Base-by-base conservation (phyloP, 345 rosid species). In the Lumnitzera littorea region DNA sequence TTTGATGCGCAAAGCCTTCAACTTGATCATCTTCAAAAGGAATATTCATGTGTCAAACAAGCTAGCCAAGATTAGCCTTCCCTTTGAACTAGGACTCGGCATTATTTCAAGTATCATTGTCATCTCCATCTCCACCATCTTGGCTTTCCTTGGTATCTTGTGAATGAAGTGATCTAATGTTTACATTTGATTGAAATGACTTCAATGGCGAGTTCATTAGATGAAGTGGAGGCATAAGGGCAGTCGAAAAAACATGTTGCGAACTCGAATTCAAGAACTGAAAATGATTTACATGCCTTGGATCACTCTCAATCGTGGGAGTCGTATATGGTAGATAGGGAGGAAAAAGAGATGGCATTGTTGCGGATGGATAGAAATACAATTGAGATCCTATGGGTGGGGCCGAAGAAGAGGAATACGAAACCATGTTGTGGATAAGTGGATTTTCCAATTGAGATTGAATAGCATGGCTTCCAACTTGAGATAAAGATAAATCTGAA, bases 401-500 rank as follows among this genome's bases (percentile, higher is more conserved):
- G 60, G 75, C 61, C 27, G 74, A 12, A 11, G 75, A 70, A 62
- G 80, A 73, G 8, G 75, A 65, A 36, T 61, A 52, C 13, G 72
- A 31, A 11, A 54, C 47, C 54, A 54, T 56, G 59, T 31, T 68
- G 24, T 14, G 36, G 54, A 60, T 68, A 51, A 61, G 62, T 56
- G 79, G 60, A 60, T 62, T 73, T 51, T 82, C 88, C 11, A 79
- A 7, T 51, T 82, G 83, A 24, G 89, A 67, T 31, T 74, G 67
- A 47, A 80, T 70, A 50, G 84, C 91, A 65, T 85, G 86, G 65
- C 63, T 70, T 56, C 95, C 96, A 56, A 78, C 76, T 27, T 83
- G 95, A 51, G 90, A 82, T 60, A 86, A 69, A 57, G 95, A 83
- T 12, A 84, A 74, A 66, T 70, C 83, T 29, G 92, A 76, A 74